Percentiles rank a stretch among this genome's conserved stretches.
Conservation (phyloP, 2,329 filamentous ascomycete species). For the Didymella exigua region DNA sequence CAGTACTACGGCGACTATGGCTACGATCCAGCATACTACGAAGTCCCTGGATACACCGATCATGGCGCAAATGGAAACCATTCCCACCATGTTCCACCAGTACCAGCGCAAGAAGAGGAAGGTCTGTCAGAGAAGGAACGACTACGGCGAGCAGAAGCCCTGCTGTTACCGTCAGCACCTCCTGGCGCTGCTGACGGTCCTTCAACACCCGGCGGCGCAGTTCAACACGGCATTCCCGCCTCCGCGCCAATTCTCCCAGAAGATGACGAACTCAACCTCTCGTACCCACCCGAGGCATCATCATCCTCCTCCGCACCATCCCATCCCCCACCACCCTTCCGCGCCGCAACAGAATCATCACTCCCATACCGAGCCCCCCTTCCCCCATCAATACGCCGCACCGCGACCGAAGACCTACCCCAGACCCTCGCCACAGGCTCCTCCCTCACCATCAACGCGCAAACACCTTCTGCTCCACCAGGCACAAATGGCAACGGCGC, state of each 20-base stretch:
- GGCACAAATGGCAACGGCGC: background rate
- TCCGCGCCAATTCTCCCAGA: constrained; percentile 47
- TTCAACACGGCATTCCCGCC: constrained; percentile 34
- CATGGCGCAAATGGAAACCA: constrained; percentile 48
- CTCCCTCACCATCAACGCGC: constrained; percentile 32
- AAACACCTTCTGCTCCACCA: constrained; percentile 13
- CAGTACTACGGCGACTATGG: constrained; percentile 41
- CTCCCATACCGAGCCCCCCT: constrained; percentile 14
- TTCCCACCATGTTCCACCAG: constrained; percentile 60
- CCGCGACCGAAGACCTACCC: constrained; percentile 20
- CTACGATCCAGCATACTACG: constrained; percentile 41
- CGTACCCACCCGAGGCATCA: constrained; percentile 29
- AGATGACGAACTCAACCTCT: constrained; percentile 35
- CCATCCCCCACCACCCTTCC: constrained; percentile 37
- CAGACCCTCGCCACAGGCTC: constrained; percentile 28
- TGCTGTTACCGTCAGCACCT: constrained; percentile 80
- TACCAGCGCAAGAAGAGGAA: constrained; percentile 61
- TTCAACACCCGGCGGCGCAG: constrained; percentile 48
- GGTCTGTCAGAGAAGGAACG: constrained; percentile 81
- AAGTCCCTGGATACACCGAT: constrained; percentile 37
- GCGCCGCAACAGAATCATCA: constrained; percentile 20
- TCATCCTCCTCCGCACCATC: constrained; percentile 30
- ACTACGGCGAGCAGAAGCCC: constrained; percentile 75
- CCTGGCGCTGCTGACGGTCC: constrained; percentile 56
- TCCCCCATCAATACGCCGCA: constrained; percentile 19